Base-by-base conservation (phyloP, 1,284 basidiomycete species). In the Jaminaea rosea region DNA sequence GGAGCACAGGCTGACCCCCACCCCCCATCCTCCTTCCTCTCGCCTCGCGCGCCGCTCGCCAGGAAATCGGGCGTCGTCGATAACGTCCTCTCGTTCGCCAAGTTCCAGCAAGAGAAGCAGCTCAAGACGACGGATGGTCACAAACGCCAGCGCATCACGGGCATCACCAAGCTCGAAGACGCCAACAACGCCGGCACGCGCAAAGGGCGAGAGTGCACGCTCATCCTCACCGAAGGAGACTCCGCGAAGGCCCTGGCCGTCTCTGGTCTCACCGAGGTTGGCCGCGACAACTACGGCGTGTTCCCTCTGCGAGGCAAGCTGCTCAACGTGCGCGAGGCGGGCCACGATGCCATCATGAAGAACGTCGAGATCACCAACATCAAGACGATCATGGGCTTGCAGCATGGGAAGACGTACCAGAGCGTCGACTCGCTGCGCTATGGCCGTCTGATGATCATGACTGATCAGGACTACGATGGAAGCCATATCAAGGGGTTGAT, bases 391-490 rank as follows among this genome's bases (percentile, higher is more conserved):
- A 82, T 99, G 78, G 94, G 94, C 19, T 77, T 98, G 53, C 90
- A 94, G 75, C 90, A 94, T 73, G 87, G 87, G 67, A 91, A 91
- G 75, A 84, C 86, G 58, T 99, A 99, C 75, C 78, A 77, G 23
- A 82, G 81, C 49, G 77, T 81, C 15, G 78, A 80, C 45, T 85
- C 81, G 62, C 76, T 99, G 71, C 84, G 94, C 23, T 99, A 99
- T 69, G 94, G 94, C 1, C 84, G 85, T 53, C 76, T 99, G 55
- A 99, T 99, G 94, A 91, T 99, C 71, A 99, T 99, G 94, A 92
- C 94, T 11, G 94, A 99, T 85, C 92, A 97, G 64, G 94, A 99
- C 83, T 91, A 98, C 77, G 94, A 99, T 77, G 94, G 94, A 49
- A 98, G 93, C 32, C 94, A 99, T 77, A 99, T 99, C 79, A 99